These are phyloP conservation scores for Rhinocladiella similis DNA, from an alignment of 2,329 filamentous ascomycete species.

Conservation along the genomic window DNA sequence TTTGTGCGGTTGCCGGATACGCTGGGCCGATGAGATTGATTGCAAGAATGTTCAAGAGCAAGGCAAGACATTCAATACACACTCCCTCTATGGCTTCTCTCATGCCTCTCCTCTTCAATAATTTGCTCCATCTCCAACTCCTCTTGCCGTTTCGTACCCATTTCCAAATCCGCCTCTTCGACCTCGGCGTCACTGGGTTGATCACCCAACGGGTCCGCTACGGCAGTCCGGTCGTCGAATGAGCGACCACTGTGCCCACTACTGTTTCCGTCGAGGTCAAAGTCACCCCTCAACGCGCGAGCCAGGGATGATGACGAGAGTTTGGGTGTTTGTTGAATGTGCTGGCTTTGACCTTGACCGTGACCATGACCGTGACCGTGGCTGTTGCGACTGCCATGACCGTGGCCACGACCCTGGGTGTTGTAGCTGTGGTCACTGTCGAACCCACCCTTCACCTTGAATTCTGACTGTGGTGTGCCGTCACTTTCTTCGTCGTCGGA, in stretches of 20 bases:
- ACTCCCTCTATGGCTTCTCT: slow-evolving; percentile 20
- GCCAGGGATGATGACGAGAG: slow-evolving; percentile 23
- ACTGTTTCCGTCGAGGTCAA: slow-evolving; percentile 15
- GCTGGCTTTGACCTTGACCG: not conserved
- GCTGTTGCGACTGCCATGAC: no score
- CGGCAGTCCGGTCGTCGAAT: not conserved
- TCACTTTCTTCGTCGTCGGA: slow-evolving; percentile 22
- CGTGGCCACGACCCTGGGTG: no score
- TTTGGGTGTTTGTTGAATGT: slow-evolving; percentile 2
- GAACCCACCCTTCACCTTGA: not conserved
- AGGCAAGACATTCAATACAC: slow-evolving; percentile 11
- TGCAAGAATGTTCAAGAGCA: no score
- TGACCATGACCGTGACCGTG: not conserved
- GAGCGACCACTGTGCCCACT: slow-evolving; percentile 11
- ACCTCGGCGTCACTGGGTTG: slow-evolving; percentile 29
- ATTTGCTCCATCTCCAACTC: slow-evolving; percentile 28
- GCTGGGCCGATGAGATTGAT: no score
- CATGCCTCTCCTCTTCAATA: slow-evolving; percentile 27
- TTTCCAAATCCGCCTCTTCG: slow-evolving; percentile 28
- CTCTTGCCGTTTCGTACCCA: slow-evolving; percentile 25
- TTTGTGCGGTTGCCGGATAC: no score
- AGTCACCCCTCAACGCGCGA: slow-evolving; percentile 24
- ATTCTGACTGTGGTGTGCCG: slow-evolving; percentile 2
- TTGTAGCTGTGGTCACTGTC: not conserved
- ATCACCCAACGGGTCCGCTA: slow-evolving; percentile 22